Percentiles rank a stretch among this genome's conserved stretches.
Evolutionary conservation across 2,329 filamentous ascomycete genomes (phyloP).

Genomic region (Allantophomopsis cytisporea): DNA sequence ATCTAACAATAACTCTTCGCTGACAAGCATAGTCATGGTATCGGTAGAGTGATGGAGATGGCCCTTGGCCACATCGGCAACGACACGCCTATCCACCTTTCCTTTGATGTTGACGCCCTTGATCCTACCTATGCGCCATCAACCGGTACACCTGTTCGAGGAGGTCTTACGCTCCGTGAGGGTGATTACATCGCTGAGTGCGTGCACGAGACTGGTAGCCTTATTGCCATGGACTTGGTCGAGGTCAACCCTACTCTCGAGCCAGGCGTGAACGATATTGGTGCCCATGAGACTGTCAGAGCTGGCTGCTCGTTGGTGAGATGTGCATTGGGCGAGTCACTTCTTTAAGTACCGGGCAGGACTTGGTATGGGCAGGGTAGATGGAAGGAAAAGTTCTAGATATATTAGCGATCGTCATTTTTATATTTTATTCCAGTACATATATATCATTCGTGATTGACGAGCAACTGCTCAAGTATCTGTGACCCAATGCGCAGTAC

Average conservation of each 20-base stretch:
- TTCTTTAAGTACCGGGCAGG: constrained; percentile 41
- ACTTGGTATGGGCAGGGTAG: too few relatives aligned
- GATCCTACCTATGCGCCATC: constrained; percentile 95
- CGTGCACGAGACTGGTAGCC: constrained; percentile 65
- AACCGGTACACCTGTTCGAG: constrained; percentile 88
- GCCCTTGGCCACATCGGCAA: constrained; percentile 88
- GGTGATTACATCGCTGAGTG: constrained; percentile 93
- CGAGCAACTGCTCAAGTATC: too few relatives aligned
- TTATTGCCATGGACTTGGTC: constrained; percentile 70
- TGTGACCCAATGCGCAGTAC: too few relatives aligned
- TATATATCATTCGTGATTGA: too few relatives aligned
- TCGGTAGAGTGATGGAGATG: constrained; percentile 95
- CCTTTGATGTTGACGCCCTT: constrained; percentile 91
- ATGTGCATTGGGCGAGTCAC: constrained; percentile 82
- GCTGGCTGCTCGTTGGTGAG: constrained; percentile 85
- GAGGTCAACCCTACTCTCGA: constrained; percentile 69
- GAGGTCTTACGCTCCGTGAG: constrained; percentile 84
- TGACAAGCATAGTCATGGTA: constrained; percentile 55
- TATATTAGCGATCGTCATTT: too few relatives aligned
- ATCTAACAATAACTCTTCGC: background rate
- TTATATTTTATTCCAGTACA: too few relatives aligned
- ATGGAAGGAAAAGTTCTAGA: too few relatives aligned
- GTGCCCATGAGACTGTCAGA: constrained; percentile 74
- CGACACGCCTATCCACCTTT: constrained; percentile 93
- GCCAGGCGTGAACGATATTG: constrained; percentile 35